Percentiles rank a stretch among this genome's conserved stretches.
Conservation (phyloP, 306 rosid genomes). For the Citrullus amarus region DNA sequence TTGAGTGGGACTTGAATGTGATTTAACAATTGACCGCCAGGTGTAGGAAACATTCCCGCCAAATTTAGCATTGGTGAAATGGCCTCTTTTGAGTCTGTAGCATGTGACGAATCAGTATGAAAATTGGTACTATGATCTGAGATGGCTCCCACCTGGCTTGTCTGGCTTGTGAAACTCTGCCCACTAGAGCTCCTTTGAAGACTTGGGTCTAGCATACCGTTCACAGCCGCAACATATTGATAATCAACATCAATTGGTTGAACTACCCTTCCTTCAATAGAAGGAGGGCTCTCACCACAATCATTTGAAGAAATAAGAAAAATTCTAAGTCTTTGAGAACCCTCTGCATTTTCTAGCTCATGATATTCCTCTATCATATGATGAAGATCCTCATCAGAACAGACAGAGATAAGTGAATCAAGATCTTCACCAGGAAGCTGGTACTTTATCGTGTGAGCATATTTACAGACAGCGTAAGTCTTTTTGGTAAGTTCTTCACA, state of each 20-base stretch:
- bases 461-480: slow-evolving; percentile 57
- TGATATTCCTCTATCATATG: slow-evolving; percentile 84
- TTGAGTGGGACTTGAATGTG: slow-evolving; percentile 31
- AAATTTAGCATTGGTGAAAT: slow-evolving; percentile 31
- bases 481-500: slow-evolving; percentile 52
- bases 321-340: slow-evolving; percentile 70
- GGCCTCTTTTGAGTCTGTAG: slow-evolving; percentile 36
- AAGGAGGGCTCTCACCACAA: slow-evolving; percentile 42
- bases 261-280: slow-evolving; percentile 40
- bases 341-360: slow-evolving; percentile 59
- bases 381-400: slow-evolving; percentile 88
- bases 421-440: slow-evolving; percentile 98
- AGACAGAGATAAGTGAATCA: slow-evolving; percentile 89
- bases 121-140: slow-evolving; percentile 53
- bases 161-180: slow-evolving; percentile 43
- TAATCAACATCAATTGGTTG: slow-evolving; percentile 42
- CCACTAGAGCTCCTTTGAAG: slow-evolving; percentile 37
- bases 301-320: slow-evolving; percentile 72
- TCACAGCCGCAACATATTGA: slow-evolving; percentile 69
- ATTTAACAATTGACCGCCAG: slow-evolving; percentile 33
- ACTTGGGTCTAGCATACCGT: slow-evolving; percentile 59
- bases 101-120: slow-evolving; percentile 34
- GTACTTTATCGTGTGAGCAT: slow-evolving; percentile 69
- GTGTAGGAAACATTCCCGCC: slow-evolving; percentile 26
- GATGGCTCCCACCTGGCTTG: slow-evolving; percentile 41